Evolutionary conservation across 2,329 filamentous ascomycete genomes (phyloP), one percentile per base, ranked within the genome.

Genomic region (Exserohilum rostratum): DNA sequence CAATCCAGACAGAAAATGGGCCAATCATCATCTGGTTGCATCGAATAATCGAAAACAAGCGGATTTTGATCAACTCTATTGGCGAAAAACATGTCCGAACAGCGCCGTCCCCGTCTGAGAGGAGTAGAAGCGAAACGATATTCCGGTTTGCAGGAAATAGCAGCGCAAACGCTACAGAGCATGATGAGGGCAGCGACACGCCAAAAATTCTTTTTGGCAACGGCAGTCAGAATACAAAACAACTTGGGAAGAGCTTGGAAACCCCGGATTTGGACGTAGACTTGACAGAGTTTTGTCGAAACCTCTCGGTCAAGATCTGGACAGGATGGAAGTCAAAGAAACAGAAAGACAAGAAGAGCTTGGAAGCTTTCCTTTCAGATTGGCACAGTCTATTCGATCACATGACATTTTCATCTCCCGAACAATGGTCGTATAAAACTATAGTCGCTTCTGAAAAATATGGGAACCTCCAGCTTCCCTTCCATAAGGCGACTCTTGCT

Each of bases 101-200:
- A 34, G 30, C 22, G 18, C n/a, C 30, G 30, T 46, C 43, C 30
- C 18, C 43, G 12, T 35, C 30, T 25, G 18, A 30, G 18, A 25
- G 30, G 9, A 35, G 30, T 25, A 25, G 7, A 15, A 46, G 43
- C 12, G 27, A 34, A 46, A 20, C 4, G 22, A 46, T 13, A 34
- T 46, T 46, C 30, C 30, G 30, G 31, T 46, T 46, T 46, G 13
- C 18, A 46, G 43, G 30, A 46, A 46, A 46, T 6, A 46, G 13
- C 13, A 18, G 18, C 6, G 5, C 30, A 46, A 18, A 46, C 2
- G 12, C 34, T 27, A 34, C 43, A 17, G 27, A 6, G n/a, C 30
- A 35, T 13, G 30, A 35, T 20, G 18, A 46, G 13, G 30, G 30
- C 18, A 30, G 25, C 40, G 29, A 33, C 40, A 20, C 7, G 13